These are phyloP conservation scores for Melaleuca quinquenervia DNA, from an alignment of 345 rosid species.

Conservation along the genomic window DNA sequence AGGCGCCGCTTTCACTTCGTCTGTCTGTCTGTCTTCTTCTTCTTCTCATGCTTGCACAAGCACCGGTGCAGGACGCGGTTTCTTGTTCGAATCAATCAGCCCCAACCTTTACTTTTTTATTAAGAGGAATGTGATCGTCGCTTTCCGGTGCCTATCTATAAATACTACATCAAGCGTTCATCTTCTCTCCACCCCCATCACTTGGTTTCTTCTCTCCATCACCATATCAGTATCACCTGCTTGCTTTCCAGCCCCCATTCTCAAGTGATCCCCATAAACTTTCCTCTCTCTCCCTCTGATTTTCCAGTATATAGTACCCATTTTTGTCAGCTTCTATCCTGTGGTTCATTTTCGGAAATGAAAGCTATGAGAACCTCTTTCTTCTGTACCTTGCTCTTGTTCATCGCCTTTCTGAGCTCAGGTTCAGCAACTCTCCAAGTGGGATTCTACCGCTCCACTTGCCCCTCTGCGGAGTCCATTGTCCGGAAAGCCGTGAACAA, in stretches of 20 bases:
- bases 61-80: not conserved
- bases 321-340: not conserved
- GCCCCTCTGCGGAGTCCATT: constrained; percentile 5
- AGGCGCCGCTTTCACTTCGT: not conserved
- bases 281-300: too few relatives aligned
- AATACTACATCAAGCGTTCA: not conserved
- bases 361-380: not conserved
- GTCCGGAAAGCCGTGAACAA: constrained; percentile 2
- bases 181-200: too few relatives aligned
- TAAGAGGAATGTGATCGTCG: not conserved
- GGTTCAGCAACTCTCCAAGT: not conserved
- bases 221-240: too few relatives aligned
- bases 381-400: not conserved
- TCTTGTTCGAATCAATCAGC: not conserved
- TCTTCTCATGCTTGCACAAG: not conserved
- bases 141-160: not conserved
- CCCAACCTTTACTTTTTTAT: not conserved
- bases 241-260: too few relatives aligned
- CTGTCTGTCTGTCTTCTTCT: not conserved
- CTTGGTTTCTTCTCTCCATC: too few relatives aligned
- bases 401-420: not conserved
- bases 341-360: not conserved
- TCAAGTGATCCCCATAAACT: too few relatives aligned
- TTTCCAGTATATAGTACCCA: too few relatives aligned
- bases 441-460: constrained; percentile 4